phyloP scores from a whole-genome alignment of 192 early-diverging fungal genomes.

The Spizellomyces sp. region DNA sequence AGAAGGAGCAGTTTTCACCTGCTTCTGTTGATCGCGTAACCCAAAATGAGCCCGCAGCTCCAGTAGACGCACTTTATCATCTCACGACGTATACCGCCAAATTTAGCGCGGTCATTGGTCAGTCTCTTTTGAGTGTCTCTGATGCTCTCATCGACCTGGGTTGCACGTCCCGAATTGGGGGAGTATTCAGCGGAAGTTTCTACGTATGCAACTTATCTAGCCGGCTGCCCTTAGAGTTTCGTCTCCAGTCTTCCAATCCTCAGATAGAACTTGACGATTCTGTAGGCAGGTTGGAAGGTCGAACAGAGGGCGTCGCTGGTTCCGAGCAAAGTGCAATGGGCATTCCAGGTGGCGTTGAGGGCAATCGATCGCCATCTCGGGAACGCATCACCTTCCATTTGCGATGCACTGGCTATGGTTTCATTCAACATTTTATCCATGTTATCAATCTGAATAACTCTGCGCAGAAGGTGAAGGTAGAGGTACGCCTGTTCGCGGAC shows the following conservation, averaged over 20 bases:
- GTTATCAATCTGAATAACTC: slow-evolving; percentile 74
- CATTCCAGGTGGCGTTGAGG: neutral
- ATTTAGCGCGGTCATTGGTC: slow-evolving; percentile 79
- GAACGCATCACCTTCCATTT: slow-evolving; percentile 62
- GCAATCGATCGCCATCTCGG: neutral
- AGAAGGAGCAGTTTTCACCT: slow-evolving; percentile 38
- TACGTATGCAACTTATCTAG: slow-evolving; percentile 71
- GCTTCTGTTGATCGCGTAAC: neutral
- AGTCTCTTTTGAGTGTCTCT: slow-evolving; percentile 72
- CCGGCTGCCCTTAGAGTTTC: slow-evolving; percentile 67
- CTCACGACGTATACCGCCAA: slow-evolving; percentile 74
- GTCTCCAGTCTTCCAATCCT: neutral
- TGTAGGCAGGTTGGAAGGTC: slow-evolving; percentile 19
- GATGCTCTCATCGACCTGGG: slow-evolving; percentile 71
- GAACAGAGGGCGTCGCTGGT: neutral
- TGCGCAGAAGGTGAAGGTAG: slow-evolving; percentile 60
- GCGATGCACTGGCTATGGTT: slow-evolving; percentile 56
- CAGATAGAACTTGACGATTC: slow-evolving; percentile 17
- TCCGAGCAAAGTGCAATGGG: neutral
- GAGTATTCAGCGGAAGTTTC: slow-evolving; percentile 63
- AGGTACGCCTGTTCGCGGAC: slow-evolving; percentile 74
- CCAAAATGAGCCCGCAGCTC: neutral
- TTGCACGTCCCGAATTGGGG: slow-evolving; percentile 44
- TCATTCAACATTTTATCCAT: slow-evolving; percentile 62
- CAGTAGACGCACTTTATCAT: slow-evolving; percentile 38